Percentiles rank a stretch among this genome's conserved stretches.
These are phyloP conservation scores for Boletus pseudopeckii DNA, from an alignment of 768 basidiomycete genomes.

Conservation along the genomic window DNA sequence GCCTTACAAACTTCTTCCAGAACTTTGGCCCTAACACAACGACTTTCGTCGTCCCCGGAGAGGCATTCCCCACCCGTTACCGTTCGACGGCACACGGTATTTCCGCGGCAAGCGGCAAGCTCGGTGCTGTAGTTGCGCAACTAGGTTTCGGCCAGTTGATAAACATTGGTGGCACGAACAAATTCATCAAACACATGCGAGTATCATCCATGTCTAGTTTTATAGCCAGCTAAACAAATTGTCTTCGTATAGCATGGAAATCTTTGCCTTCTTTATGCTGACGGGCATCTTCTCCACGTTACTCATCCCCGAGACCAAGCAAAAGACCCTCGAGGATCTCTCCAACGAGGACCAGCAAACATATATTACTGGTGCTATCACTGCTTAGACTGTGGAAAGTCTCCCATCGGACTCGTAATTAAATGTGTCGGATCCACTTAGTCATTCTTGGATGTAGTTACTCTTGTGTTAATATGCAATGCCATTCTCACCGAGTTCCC, in stretches of 20 bases:
- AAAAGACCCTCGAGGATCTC: slow-evolving; percentile 60
- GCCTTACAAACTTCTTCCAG: slow-evolving; percentile 87
- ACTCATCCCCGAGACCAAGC: slow-evolving; percentile 77
- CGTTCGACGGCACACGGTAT: slow-evolving; percentile 84
- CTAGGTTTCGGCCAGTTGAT: slow-evolving; percentile 68
- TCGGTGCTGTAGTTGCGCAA: slow-evolving; percentile 79
- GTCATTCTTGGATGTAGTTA: background rate
- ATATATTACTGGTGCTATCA: slow-evolving; percentile 41
- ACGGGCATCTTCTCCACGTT: slow-evolving; percentile 81
- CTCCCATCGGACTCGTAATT: background rate
- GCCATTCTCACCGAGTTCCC: background rate
- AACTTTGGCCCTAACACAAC: slow-evolving; percentile 84
- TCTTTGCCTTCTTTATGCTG: slow-evolving; percentile 85
- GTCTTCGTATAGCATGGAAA: slow-evolving; percentile 50
- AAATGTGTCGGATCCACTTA: background rate
- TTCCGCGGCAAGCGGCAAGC: slow-evolving; percentile 77
- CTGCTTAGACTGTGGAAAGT: slow-evolving; percentile 6
- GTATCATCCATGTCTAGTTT: slow-evolving; percentile 23
- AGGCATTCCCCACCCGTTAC: slow-evolving; percentile 85
- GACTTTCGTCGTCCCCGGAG: slow-evolving; percentile 79
- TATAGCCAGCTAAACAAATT: slow-evolving; percentile 2
- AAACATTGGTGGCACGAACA: slow-evolving; percentile 63
- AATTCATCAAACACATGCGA: slow-evolving; percentile 67
- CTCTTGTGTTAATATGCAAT: slow-evolving; percentile 6
- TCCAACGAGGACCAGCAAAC: slow-evolving; percentile 67